A percentile compares a stretch with the other conserved stretches of the same genome.
phyloP scores from a whole-genome alignment of 495 filamentous ascomycete species.

The Podospora tetraspora region DNA sequence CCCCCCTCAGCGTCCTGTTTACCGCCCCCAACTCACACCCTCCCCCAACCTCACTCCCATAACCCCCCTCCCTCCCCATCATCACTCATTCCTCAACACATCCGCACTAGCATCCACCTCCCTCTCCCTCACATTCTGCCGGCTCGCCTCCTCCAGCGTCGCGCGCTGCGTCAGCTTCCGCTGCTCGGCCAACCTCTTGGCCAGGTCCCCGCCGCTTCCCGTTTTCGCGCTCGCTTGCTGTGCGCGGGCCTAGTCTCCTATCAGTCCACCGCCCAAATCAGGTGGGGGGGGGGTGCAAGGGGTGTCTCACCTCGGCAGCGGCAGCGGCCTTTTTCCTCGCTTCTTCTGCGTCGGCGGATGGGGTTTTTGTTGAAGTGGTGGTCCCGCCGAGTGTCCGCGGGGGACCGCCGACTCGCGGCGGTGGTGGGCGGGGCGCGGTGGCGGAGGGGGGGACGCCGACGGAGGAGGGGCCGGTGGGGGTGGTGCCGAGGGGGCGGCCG shows the following conservation, averaged over 20 bases:
- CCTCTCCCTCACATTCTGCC: slow-evolving; percentile 50
- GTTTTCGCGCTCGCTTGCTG: slow-evolving; percentile 29
- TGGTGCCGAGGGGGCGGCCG: slow-evolving; percentile 57
- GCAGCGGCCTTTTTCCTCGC: slow-evolving; percentile 57
- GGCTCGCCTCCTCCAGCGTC: slow-evolving; percentile 53
- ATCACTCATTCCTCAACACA: slow-evolving; percentile 43
- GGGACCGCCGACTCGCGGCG: slow-evolving; percentile 39
- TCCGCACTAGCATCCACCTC: slow-evolving; percentile 52
- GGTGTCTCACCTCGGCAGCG: slow-evolving; percentile 67
- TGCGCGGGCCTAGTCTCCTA: slow-evolving; percentile 48
- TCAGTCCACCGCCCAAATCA: no score
- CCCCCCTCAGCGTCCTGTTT: background rate
- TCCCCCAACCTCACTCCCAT: background rate
- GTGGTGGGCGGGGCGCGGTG: slow-evolving; percentile 14
- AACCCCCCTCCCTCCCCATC: background rate
- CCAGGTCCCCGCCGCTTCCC: slow-evolving; percentile 48
- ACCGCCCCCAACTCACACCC: background rate
- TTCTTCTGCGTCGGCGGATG: slow-evolving; percentile 35
- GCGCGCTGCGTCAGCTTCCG: slow-evolving; percentile 58
- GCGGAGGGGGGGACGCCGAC: slow-evolving; percentile 30
- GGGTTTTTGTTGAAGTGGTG: background rate
- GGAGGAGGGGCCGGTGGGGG: slow-evolving; percentile 34
- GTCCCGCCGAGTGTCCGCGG: slow-evolving; percentile 52
- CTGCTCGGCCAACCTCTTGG: slow-evolving; percentile 57
- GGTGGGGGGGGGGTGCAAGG: no score